Evolutionary conservation across 208 protist genomes (phyloP), one percentile per base, ranked within the genome.

Genomic region (Leptomonas seymouri): DNA sequence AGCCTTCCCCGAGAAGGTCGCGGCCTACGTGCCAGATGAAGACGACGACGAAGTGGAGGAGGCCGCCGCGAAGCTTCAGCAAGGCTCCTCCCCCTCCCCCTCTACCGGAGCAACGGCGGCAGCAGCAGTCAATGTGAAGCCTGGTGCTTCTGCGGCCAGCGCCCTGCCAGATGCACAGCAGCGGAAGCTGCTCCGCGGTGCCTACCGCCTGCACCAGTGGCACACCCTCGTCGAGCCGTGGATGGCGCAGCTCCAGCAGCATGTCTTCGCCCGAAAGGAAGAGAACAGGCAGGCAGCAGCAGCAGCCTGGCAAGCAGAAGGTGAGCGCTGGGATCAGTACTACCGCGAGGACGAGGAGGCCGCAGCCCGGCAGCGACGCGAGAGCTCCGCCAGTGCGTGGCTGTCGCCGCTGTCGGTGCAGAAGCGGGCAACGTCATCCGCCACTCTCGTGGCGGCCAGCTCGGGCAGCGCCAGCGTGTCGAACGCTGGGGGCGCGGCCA

Each of bases 151-250:
- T 27, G 44, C 42, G 48, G n/a, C 36, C 54, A n/a, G n/a, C 5
- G 41, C 9, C 34, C 34, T 39, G 34, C 9, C 9, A 9, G 34
- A 45, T 51, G 63, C 67, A 25, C 23, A 39, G 34, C 65, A 56
- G 45, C 53, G 48, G 28, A 69, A 58, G 69, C 28, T 25, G 31
- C 54, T 81, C 14, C 63, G 74, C 34, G 57, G 78, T 8, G 82
- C 82, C 25, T 87, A 81, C 46, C 78, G 71, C 2, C 60, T 68
- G 25, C 67, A 82, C 41, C 67, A 77, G 54, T 87, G 82, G 79
- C 57, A 77, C 36, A 58, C 69, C 2, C 27, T 70, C 4, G 67
- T 79, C 3, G 58, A 54, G 41, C 67, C 74, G 25, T 87, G 82
- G 79, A 42, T 84, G 27, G 63, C 42, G 16, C 30, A 54, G 57